These are phyloP conservation scores for Bryoglossum gracile DNA, from an alignment of 495 filamentous ascomycete species.

Conservation along the genomic window DNA sequence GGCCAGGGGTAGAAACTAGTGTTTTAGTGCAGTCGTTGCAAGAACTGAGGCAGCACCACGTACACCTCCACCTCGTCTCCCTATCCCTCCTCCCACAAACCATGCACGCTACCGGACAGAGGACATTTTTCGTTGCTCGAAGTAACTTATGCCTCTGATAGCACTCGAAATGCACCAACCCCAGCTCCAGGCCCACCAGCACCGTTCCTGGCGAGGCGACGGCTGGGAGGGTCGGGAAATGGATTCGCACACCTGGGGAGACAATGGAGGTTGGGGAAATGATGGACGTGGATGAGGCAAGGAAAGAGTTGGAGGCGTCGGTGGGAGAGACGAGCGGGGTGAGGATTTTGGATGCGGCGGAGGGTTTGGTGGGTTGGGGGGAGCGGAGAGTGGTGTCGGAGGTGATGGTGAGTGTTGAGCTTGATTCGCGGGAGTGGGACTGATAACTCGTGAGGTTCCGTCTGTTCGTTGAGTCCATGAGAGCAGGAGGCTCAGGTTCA, in stretches of 20 bases:
- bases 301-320: constrained; percentile 7
- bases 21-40: constrained; percentile 23
- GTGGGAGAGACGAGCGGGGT: constrained; percentile 58
- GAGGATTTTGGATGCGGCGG: constrained; percentile 11
- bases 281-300: no score
- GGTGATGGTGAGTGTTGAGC: constrained; percentile 19
- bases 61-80: constrained; percentile 21
- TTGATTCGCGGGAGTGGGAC: constrained; percentile 12
- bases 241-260: neutral
- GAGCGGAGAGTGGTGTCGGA: constrained; percentile 14
- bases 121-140: constrained; percentile 15
- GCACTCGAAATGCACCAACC: constrained; percentile 21
- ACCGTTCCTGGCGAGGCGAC: constrained; percentile 7
- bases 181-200: constrained; percentile 7
- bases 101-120: constrained; percentile 25
- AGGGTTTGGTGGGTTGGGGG: constrained; percentile 17
- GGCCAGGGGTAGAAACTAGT: constrained; percentile 14
- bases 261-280: neutral
- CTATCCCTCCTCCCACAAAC: constrained; percentile 21
- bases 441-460: neutral
- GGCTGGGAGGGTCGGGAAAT: constrained; percentile 12
- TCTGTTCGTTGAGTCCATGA: neutral
- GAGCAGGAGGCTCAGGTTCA: neutral
- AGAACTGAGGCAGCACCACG: constrained; percentile 25
- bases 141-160: constrained; percentile 24